These are phyloP conservation scores for Sanghuangporus baumii DNA, from an alignment of 1,284 basidiomycete genomes.

Conservation along the genomic window DNA sequence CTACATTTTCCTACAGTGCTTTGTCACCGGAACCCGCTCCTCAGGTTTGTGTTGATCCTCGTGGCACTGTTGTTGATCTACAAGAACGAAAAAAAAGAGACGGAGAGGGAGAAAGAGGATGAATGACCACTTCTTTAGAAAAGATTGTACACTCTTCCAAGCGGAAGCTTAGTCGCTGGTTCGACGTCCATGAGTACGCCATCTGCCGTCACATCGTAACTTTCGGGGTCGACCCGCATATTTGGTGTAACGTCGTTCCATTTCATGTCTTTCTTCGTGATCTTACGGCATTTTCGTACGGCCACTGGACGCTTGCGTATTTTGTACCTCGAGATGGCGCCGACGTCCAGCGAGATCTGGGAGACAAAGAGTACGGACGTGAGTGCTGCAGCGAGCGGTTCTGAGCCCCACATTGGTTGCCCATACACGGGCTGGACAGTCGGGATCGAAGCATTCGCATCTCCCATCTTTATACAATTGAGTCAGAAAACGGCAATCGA, in stretches of 20 bases:
- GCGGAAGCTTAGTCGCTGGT: constrained; percentile 67
- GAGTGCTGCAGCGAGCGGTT: constrained; percentile 67
- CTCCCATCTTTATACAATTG: constrained; percentile 68
- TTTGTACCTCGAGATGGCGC: constrained; percentile 63
- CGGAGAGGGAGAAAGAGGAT: neutral
- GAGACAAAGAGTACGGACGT: constrained; percentile 88
- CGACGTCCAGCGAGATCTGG: constrained; percentile 61
- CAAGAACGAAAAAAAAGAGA: neutral
- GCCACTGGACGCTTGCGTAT: constrained; percentile 73
- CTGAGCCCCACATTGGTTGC: constrained; percentile 86
- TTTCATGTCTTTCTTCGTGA: constrained; percentile 91
- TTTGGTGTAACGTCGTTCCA: constrained; percentile 79
- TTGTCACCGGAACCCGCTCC: neutral
- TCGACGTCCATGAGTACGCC: constrained; percentile 71
- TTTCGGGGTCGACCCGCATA: constrained; percentile 91
- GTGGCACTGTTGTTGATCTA: neutral
- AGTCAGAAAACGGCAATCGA: neutral
- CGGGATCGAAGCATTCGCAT: constrained; percentile 91
- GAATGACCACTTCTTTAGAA: constrained; percentile 40
- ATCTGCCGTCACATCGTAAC: constrained; percentile 82
- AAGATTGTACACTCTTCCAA: constrained; percentile 69
- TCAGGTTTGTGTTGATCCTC: neutral
- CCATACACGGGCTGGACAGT: constrained; percentile 86
- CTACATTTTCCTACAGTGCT: too few species aligned
- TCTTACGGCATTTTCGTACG: constrained; percentile 71